Evolutionary conservation across 169 alveolate genomes (phyloP).

Genomic region (Eimeria falciformis): DNA sequence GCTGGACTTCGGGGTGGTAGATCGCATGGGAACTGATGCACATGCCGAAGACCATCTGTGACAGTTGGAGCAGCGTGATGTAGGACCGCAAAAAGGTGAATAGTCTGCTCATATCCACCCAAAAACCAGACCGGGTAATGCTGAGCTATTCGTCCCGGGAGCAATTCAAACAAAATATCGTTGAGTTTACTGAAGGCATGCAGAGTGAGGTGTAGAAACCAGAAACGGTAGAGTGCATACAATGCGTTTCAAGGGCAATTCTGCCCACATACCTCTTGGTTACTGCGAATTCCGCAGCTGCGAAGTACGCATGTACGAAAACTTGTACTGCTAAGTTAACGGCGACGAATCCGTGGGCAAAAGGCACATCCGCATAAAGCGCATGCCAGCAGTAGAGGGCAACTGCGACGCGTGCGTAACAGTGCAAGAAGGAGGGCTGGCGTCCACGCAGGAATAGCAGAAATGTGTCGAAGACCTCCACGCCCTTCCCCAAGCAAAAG

Average conservation of each 20-base stretch:
- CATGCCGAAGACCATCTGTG: slow-evolving; percentile 74
- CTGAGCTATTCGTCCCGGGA: no score
- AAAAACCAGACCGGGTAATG: background rate
- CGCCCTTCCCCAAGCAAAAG: slow-evolving; percentile 67
- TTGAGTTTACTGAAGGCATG: no score
- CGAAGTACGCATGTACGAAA: slow-evolving; percentile 82
- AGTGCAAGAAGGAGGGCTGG: slow-evolving; percentile 66
- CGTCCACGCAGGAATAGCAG: slow-evolving; percentile 65
- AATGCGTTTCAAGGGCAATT: no score
- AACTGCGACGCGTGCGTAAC: slow-evolving; percentile 70
- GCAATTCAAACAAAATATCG: no score
- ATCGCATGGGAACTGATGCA: slow-evolving; percentile 67
- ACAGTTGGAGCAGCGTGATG: slow-evolving; percentile 68
- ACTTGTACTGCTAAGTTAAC: slow-evolving; percentile 80
- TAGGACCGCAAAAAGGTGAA: slow-evolving; percentile 60
- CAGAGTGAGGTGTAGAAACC: background rate
- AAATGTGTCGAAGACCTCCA: slow-evolving; percentile 70
- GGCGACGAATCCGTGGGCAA: slow-evolving; percentile 83
- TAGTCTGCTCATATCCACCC: slow-evolving; percentile 5
- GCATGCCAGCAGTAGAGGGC: slow-evolving; percentile 82
- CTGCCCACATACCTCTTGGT: slow-evolving; percentile 41
- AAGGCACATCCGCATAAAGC: slow-evolving; percentile 80
- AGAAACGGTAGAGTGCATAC: background rate
- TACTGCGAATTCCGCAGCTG: slow-evolving; percentile 73
- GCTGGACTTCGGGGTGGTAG: slow-evolving; percentile 64